These are phyloP conservation scores for Neonothopanus nambi DNA, from an alignment of 1,284 basidiomycete species.

Conservation along the genomic window DNA sequence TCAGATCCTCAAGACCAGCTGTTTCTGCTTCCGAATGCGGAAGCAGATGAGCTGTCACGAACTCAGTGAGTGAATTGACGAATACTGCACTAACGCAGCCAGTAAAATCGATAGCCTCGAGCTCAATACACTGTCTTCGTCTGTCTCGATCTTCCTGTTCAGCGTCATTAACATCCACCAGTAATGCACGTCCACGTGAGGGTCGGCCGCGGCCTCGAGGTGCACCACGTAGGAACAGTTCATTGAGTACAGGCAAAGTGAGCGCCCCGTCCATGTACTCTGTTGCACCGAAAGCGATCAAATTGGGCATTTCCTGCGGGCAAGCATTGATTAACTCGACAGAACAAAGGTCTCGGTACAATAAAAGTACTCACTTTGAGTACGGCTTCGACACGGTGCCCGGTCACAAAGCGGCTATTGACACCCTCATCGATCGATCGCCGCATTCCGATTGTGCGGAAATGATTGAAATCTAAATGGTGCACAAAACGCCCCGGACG, in stretches of 20 bases:
- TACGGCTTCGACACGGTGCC: slow-evolving; percentile 78
- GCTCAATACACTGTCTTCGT: slow-evolving; percentile 73
- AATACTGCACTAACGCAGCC: slow-evolving; percentile 93
- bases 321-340: slow-evolving; percentile 1
- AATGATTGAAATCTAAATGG: slow-evolving; percentile 89
- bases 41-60: slow-evolving; percentile 73
- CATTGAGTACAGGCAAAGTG: slow-evolving; percentile 77
- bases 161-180: slow-evolving; percentile 47
- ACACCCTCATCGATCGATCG: slow-evolving; percentile 90
- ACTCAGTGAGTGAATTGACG: slow-evolving; percentile 79
- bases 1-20: slow-evolving; percentile 39
- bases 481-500: slow-evolving; percentile 76
- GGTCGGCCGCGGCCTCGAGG: slow-evolving; percentile 67
- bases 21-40: slow-evolving; percentile 45
- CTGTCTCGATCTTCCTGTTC: slow-evolving; percentile 76
- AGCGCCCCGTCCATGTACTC: slow-evolving; percentile 96
- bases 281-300: slow-evolving; percentile 85
- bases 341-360: slow-evolving; percentile 17
- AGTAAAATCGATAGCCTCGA: slow-evolving; percentile 91
- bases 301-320: slow-evolving; percentile 78
- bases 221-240: slow-evolving; percentile 82
- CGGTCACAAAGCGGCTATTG: slow-evolving; percentile 90
- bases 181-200: slow-evolving; percentile 62
- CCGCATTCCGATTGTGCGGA: slow-evolving; percentile 92
- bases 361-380: slow-evolving; percentile 63